Conservation (phyloP, 2,329 filamentous ascomycete genomes). For the Leptographium wingfieldii region DNA sequence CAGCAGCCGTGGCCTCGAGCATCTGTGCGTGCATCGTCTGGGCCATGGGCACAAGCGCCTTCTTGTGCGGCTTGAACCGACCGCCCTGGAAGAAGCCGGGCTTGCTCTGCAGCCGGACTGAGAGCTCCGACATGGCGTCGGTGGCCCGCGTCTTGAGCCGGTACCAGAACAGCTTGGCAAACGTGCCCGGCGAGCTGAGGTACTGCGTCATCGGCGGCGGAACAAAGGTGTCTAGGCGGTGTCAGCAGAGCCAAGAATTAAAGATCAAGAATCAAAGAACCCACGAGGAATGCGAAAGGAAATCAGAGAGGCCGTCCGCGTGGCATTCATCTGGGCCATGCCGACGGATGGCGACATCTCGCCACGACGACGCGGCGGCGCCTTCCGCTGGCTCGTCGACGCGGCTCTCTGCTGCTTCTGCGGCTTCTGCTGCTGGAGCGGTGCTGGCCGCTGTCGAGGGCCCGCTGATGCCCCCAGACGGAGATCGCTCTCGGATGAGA, state of each 20-base stretch:
- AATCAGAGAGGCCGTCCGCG: constrained; percentile 2
- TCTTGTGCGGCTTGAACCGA: constrained; percentile 28
- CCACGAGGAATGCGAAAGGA: constrained; percentile 11
- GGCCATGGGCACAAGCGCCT: constrained; percentile 36
- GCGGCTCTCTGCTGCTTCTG: not conserved
- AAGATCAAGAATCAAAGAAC: not conserved
- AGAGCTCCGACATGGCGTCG: constrained; percentile 25
- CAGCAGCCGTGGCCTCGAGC: constrained; percentile 47
- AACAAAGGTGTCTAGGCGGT: constrained; percentile 32
- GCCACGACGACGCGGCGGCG: not conserved
- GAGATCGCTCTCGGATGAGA: not conserved
- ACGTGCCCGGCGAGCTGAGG: constrained; percentile 16
- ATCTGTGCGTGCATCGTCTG: constrained; percentile 48
- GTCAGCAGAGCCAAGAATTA: not conserved
- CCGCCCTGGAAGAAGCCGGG: constrained; percentile 27
- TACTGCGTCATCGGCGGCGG: constrained; percentile 26
- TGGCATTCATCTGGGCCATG: constrained; percentile 2
- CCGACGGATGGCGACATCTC: constrained; percentile 7
- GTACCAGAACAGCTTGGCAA: constrained; percentile 25
- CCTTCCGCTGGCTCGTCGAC: not conserved
- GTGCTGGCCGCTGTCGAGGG: too few species aligned
- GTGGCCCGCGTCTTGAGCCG: constrained; percentile 23
- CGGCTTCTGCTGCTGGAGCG: too few species aligned
- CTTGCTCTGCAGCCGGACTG: constrained; percentile 33
- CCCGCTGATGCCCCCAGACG: too few species aligned